Evolutionary conservation across 2,329 filamentous ascomycete species (phyloP).

Genomic region (Neobulgaria alba): DNA sequence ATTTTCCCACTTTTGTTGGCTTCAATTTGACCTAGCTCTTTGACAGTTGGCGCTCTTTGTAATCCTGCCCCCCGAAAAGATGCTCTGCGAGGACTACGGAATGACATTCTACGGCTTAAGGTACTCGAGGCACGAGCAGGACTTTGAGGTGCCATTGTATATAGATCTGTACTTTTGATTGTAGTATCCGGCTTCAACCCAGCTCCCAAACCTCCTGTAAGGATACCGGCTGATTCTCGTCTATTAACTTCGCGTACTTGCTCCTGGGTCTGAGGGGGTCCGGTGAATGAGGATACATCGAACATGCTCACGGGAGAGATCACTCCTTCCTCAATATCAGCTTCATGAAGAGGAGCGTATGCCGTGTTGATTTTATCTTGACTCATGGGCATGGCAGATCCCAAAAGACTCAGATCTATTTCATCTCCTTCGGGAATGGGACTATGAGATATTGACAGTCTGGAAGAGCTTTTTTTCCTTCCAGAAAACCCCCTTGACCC

Average conservation of each 20-base stretch:
- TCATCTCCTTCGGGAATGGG: conserved; percentile 25
- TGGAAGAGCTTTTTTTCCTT: conserved; percentile 14
- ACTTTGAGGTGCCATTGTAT: conserved; percentile 27
- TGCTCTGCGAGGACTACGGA: conserved; percentile 12
- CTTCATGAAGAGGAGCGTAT: conserved; percentile 19
- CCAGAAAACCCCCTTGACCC: conserved; percentile 11
- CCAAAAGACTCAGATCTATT: conserved; percentile 24
- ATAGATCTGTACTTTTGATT: conserved; percentile 42
- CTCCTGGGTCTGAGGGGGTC: conserved; percentile 17
- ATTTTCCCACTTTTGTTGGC: conserved; percentile 52
- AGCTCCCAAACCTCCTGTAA: conserved; percentile 50
- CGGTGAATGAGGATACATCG: conserved; percentile 24
- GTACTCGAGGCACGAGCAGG: conserved; percentile 7
- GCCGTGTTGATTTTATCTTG: conserved; percentile 11
- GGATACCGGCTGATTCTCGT: conserved; percentile 41
- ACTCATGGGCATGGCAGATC: conserved; percentile 20
- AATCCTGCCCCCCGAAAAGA: conserved; percentile 17
- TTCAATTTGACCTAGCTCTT: conserved; percentile 45
- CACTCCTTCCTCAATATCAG: conserved; percentile 11
- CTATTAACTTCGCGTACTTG: conserved; percentile 19
- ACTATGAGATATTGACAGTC: conserved; percentile 11
- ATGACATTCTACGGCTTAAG: conserved; percentile 13
- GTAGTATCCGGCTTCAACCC: conserved; percentile 41
- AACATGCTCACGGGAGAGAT: conserved; percentile 13
- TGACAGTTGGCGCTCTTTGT: conserved; percentile 35